Evolutionary conservation across 495 filamentous ascomycete species (phyloP), one percentile per base, ranked within the genome.

Genomic region (Penicillium salamii): DNA sequence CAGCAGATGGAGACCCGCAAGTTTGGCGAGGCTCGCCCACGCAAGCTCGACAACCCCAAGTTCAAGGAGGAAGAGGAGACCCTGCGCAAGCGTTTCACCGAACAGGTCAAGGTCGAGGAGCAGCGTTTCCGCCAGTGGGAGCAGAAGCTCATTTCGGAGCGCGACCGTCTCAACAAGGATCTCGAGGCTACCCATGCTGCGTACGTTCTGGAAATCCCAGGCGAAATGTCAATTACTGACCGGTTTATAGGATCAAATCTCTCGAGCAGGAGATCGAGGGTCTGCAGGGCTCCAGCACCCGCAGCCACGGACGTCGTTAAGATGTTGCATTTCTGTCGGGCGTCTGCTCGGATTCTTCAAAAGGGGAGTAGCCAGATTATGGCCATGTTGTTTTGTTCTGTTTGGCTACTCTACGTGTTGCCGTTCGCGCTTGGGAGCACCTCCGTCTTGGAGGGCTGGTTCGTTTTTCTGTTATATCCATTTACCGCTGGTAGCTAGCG

Each of bases 41-140:
- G 91, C 71, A 98, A 98, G 80, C 80, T 98, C 53, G 93, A 98
- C 78, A 98, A 98, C 78, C 93, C 93, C 71, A 97, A 97, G 81
- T 98, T 97, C 84, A 98, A 98, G 80, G 93, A 98, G 69, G 93
- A 98, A 71, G 93, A 98, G 63, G 93, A 98, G 80, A 89, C 85
- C 54, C 80, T 98, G 57, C 84, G 93, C 69, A 98, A 98, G 87
- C 83, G 93, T 53, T 98, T 98, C 78, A 98, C 93, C 55, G 93
- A 98, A 78, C 95, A 98, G 71, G 93, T 97, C 76, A 98, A 98
- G 86, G 88, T 97, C 62, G 93, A 98, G 78, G 93, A 98, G 75
- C 88, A 95, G 73, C 84, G 93, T 47, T 98, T 98, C 86, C 82
- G 95, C 71, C 85, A 93, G 78, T 98, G 93, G 93, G 93, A 98